A percentile compares a stretch with the other conserved stretches of the same genome.
Conservation (phyloP, 306 rosid genomes). For the Fragaria iinumae region DNA sequence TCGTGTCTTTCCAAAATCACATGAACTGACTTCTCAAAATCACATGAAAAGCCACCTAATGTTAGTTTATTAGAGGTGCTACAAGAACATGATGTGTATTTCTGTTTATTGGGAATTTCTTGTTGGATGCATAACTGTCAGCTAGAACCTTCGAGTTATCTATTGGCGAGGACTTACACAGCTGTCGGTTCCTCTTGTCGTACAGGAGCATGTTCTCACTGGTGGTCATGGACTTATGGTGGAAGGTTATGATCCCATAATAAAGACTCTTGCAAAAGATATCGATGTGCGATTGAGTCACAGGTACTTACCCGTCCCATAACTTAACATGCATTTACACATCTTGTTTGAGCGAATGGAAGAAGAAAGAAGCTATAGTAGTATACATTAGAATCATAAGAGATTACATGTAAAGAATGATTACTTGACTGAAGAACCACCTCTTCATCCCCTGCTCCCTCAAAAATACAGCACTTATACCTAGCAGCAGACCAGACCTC, state of each 20-base stretch:
- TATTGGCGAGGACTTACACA: conserved; percentile 1
- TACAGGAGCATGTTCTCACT: conserved; percentile 68
- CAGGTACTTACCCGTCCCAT: conserved; percentile 36
- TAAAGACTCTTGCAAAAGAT: conserved; percentile 67
- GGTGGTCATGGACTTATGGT: conserved; percentile 92
- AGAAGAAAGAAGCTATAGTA: not conserved
- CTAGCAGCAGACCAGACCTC: not conserved
- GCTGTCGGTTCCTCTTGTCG: not conserved
- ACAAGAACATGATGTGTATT: not conserved
- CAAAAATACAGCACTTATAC: not conserved
- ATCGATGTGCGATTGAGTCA: conserved; percentile 60
- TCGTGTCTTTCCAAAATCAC: not conserved
- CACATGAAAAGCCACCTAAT: not conserved
- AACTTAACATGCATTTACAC: not conserved
- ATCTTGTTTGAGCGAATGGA: not conserved
- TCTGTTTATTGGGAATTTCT: not conserved
- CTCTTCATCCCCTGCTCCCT: not conserved
- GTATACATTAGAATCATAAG: not conserved
- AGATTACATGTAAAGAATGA: not conserved
- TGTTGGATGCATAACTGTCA: not conserved
- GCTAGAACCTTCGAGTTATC: not conserved
- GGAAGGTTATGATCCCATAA: conserved; percentile 68
- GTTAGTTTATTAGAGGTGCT: not conserved
- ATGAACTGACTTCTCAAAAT: not conserved
- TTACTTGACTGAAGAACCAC: not conserved